Conservation (phyloP, 768 basidiomycete genomes). For the Termitomyces sp. region DNA sequence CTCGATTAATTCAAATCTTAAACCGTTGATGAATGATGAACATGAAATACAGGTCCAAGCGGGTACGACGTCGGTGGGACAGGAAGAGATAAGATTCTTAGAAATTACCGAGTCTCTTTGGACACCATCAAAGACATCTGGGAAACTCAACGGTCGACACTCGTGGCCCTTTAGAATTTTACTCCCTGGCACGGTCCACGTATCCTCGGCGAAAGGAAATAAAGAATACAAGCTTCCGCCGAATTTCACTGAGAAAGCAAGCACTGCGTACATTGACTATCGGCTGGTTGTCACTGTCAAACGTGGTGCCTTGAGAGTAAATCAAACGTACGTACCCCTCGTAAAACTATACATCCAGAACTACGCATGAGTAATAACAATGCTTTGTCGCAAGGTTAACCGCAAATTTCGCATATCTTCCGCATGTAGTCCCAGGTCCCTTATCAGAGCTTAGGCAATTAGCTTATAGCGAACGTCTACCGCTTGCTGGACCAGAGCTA, state of each 20-base stretch:
- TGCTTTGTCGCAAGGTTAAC: slow-evolving; percentile 9
- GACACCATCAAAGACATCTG: slow-evolving; percentile 25
- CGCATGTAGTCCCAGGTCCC: slow-evolving; percentile 27
- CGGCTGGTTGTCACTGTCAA: slow-evolving; percentile 46
- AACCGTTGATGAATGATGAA: slow-evolving; percentile 22
- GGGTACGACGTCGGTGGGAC: slow-evolving; percentile 50
- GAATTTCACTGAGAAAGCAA: slow-evolving; percentile 52
- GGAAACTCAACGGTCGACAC: slow-evolving; percentile 41
- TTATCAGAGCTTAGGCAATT: slow-evolving; percentile 32
- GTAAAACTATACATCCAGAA: background rate
- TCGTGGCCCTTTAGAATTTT: slow-evolving; percentile 46
- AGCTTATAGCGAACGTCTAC: slow-evolving; percentile 29
- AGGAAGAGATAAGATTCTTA: slow-evolving; percentile 49
- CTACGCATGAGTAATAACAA: background rate
- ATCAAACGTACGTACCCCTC: slow-evolving; percentile 40
- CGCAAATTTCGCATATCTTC: slow-evolving; percentile 29
- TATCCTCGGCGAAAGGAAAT: slow-evolving; percentile 31
- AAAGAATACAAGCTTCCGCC: slow-evolving; percentile 43
- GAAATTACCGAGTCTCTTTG: slow-evolving; percentile 40
- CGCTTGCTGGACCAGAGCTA: slow-evolving; percentile 29
- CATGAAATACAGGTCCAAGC: slow-evolving; percentile 41
- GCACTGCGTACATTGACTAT: slow-evolving; percentile 63
- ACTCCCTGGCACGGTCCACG: slow-evolving; percentile 40
- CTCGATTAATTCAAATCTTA: too few relatives aligned
- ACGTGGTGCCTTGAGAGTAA: slow-evolving; percentile 43